Evolutionary conservation across 257 asterid genomes (phyloP), one percentile per base, ranked within the genome.

Genomic region (Solanum rostratum): DNA sequence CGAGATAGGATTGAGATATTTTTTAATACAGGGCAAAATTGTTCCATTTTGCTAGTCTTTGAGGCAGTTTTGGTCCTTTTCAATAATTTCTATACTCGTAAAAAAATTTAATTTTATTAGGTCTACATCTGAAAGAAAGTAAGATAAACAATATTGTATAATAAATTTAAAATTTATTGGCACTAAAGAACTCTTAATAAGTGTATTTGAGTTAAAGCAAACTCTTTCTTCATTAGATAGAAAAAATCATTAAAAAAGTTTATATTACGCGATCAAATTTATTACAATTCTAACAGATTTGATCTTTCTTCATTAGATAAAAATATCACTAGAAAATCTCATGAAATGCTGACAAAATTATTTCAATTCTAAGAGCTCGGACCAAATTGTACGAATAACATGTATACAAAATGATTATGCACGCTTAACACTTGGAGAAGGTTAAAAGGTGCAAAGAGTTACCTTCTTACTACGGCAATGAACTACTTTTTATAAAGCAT

Each of bases 401-500:
- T 69, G 8, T 62, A 20, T 39, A 70, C 79, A 71, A 71, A 71
- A 71, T 41, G 80, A 71, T 33, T 70, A 70, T 70, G 79, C 79
- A n/a, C 33, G 20, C 55, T 71, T 4, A 20, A 45, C 63, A 16
- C 29, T 20, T 41, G 27, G 84, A 15, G 18, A 41, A 45, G 33
- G 74, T 30, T 24, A 70, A 78, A 41, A 24, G 52, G 79, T n/a
- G 13, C 37, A 80, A 70, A 33, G 52, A 83, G 88, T 79, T 85
- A 74, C 83, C 90, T 87, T 85, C 83, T 39, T 43, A 7, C 55
- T 41, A 87, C 84, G 66, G 83, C 90, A 78, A 82, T 20, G 83
- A 76, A 82, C 85, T 59, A 57, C 53, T 60, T 19, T 4, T 43
- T 71, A 41, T 20, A 54, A 71, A 71, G 29, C 54, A 71, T n/a